Conservation (phyloP, 2,329 filamentous ascomycete species). For the Fusarium tanahbumbuense region DNA sequence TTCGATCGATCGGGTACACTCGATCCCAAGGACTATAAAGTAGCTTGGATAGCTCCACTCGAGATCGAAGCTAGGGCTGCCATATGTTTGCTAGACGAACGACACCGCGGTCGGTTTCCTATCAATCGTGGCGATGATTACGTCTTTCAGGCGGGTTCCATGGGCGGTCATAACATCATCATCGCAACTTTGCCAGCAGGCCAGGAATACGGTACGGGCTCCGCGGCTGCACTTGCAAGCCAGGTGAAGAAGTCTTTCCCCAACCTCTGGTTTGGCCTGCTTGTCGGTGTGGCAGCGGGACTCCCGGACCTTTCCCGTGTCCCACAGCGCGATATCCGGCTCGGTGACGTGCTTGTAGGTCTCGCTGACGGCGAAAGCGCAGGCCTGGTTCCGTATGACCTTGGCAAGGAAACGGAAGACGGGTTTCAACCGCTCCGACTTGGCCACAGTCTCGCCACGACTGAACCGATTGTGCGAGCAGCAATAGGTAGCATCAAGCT, state of each 20-base stretch:
- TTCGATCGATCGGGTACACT: too few relatives aligned
- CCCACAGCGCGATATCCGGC: slow-evolving; percentile 49
- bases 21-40: slow-evolving; percentile 44
- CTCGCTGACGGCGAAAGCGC: slow-evolving; percentile 42
- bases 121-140: slow-evolving; percentile 51
- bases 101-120: slow-evolving; percentile 49
- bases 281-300: slow-evolving; percentile 54
- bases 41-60: slow-evolving; percentile 55
- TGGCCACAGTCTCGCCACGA: slow-evolving; percentile 46
- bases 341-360: slow-evolving; percentile 54
- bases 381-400: slow-evolving; percentile 49
- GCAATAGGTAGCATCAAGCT: slow-evolving; percentile 51
- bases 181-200: neutral
- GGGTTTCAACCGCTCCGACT: slow-evolving; percentile 44
- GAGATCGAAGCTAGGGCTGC: slow-evolving; percentile 54
- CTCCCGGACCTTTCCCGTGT: slow-evolving; percentile 45
- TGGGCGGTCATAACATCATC: slow-evolving; percentile 50
- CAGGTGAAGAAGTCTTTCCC: slow-evolving; percentile 52
- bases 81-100: slow-evolving; percentile 49
- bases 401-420: slow-evolving; percentile 50
- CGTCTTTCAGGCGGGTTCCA: slow-evolving; percentile 51
- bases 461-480: slow-evolving; percentile 49
- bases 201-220: slow-evolving; percentile 48
- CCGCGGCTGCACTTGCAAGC: slow-evolving; percentile 50
- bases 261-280: slow-evolving; percentile 53